phyloP scores from a whole-genome alignment of 1,284 basidiomycete species.

The Cutaneotrichosporon curvatum region DNA sequence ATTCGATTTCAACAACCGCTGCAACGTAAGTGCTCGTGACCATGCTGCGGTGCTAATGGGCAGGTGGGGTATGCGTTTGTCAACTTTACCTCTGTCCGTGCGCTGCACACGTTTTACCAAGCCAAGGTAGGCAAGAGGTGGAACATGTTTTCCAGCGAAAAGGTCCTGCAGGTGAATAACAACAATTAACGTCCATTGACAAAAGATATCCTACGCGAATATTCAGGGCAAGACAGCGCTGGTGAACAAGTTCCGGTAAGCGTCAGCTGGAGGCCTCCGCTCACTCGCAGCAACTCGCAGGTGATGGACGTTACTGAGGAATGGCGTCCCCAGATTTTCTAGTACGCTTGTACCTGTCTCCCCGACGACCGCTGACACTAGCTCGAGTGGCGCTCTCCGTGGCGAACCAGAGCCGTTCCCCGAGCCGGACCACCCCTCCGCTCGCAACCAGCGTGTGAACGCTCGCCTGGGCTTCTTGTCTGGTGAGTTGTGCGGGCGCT shows the following conservation, averaged over 20 bases:
- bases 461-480: slow-evolving; percentile 8
- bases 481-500: neutral
- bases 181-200: slow-evolving; percentile 3
- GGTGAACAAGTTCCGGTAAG: slow-evolving; percentile 44
- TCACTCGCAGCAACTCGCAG: slow-evolving; percentile 34
- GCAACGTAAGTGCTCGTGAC: slow-evolving; percentile 38
- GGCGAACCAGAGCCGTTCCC: slow-evolving; percentile 24
- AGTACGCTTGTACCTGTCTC: slow-evolving; percentile 18
- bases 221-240: slow-evolving; percentile 44
- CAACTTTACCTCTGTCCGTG: slow-evolving; percentile 33
- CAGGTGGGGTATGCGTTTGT: slow-evolving; percentile 45
- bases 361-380: slow-evolving; percentile 8
- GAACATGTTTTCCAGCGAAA: slow-evolving; percentile 45
- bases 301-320: slow-evolving; percentile 41
- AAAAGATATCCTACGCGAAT: slow-evolving; percentile 43
- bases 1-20: slow-evolving; percentile 45
- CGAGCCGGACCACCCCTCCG: slow-evolving; percentile 8
- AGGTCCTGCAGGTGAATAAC: slow-evolving; percentile 38
- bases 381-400: slow-evolving; percentile 31
- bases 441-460: slow-evolving; percentile 3
- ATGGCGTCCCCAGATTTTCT: slow-evolving; percentile 45
- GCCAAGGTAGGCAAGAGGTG: slow-evolving; percentile 41
- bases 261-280: neutral
- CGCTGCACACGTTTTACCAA: slow-evolving; percentile 33
- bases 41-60: neutral